Conservation (phyloP, 331 rosid genomes). For the Malus hybrid region DNA sequence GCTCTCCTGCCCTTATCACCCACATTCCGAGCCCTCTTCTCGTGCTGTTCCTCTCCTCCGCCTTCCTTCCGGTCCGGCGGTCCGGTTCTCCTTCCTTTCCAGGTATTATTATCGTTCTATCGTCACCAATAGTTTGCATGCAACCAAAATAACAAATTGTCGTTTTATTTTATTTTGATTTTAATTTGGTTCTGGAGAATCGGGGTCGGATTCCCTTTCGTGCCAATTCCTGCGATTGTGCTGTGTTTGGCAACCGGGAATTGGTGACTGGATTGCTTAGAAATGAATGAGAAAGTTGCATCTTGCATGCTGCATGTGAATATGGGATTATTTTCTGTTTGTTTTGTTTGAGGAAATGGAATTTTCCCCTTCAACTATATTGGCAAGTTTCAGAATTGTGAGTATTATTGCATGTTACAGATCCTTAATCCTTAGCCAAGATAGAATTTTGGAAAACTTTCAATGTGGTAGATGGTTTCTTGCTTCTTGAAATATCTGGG, state of each 20-base stretch:
- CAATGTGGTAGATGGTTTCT: neutral
- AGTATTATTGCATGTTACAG: neutral
- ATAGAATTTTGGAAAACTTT: neutral
- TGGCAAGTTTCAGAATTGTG: neutral
- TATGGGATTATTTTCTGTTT: neutral
- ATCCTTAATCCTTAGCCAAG: neutral
- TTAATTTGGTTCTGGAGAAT: neutral
- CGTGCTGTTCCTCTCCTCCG: neutral
- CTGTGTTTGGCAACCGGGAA: neutral
- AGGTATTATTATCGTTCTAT: neutral
- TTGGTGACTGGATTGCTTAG: neutral
- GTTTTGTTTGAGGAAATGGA: neutral
- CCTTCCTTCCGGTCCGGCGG: neutral
- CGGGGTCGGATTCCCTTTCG: neutral
- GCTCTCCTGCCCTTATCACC: neutral
- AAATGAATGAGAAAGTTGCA: neutral
- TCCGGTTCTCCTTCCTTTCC: neutral
- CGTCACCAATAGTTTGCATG: neutral
- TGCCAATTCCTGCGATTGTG: neutral
- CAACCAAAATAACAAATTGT: neutral
- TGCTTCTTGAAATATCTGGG: neutral
- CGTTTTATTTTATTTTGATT: neutral
- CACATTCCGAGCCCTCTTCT: neutral
- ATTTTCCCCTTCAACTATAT: neutral
- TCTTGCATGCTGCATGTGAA: neutral